Evolutionary conservation across 2,329 filamentous ascomycete species (phyloP).

Genomic region (Phymatotrichopsis omnivora): DNA sequence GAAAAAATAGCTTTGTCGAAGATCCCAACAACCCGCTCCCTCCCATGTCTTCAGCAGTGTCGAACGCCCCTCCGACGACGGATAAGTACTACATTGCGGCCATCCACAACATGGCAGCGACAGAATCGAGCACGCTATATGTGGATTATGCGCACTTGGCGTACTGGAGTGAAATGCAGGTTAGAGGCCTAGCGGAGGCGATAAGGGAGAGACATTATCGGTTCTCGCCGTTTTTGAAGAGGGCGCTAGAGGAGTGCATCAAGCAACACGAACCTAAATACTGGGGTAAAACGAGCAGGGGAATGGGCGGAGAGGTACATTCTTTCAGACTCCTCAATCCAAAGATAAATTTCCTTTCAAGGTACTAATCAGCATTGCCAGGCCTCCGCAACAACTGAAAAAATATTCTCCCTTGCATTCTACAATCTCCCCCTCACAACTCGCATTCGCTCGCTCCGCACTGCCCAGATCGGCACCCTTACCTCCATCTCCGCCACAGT

Average conservation of each 20-base stretch:
- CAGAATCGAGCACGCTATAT: constrained; percentile 73
- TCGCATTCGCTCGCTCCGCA: constrained; percentile 73
- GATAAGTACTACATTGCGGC: constrained; percentile 80
- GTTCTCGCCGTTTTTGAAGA: constrained; percentile 82
- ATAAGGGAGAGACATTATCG: constrained; percentile 89
- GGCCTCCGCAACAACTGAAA: constrained; percentile 87
- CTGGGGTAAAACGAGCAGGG: constrained; percentile 42
- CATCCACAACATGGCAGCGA: constrained; percentile 64
- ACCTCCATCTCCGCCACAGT: constrained; percentile 95
- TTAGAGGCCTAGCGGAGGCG: constrained; percentile 72
- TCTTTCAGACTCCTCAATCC: neutral
- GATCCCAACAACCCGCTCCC: constrained; percentile 49
- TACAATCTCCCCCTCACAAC: constrained; percentile 87
- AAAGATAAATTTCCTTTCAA: constrained; percentile 42
- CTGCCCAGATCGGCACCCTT: constrained; percentile 81
- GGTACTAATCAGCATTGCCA: constrained; percentile 16
- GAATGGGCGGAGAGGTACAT: constrained; percentile 21
- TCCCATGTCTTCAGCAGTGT: constrained; percentile 47
- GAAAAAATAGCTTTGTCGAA: constrained; percentile 50
- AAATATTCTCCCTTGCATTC: constrained; percentile 84
- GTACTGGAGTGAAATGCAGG: constrained; percentile 48
- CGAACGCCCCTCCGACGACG: constrained; percentile 53
- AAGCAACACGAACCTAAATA: constrained; percentile 90
- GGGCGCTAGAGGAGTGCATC: constrained; percentile 83
- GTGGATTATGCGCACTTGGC: constrained; percentile 79